A percentile compares a stretch with the other conserved stretches of the same genome.
These are phyloP conservation scores for Didymosphaeria variabile DNA, from an alignment of 2,329 filamentous ascomycete species.

Conservation along the genomic window DNA sequence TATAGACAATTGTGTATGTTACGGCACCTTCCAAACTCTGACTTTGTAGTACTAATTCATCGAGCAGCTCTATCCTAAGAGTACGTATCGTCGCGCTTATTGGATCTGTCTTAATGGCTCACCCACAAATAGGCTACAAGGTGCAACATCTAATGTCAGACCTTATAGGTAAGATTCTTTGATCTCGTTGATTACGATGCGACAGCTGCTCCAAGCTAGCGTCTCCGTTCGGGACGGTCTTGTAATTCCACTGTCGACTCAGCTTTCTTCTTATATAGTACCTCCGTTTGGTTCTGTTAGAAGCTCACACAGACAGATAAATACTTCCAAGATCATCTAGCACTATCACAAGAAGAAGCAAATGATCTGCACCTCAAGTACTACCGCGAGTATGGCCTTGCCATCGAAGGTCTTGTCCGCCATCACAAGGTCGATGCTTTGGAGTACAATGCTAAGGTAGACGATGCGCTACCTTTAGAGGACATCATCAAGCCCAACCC, in stretches of 20 bases:
- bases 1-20: conserved; percentile 90
- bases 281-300: background rate
- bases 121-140: conserved; percentile 66
- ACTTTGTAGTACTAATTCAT: conserved; percentile 19
- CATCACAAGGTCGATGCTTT: conserved; percentile 95
- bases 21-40: background rate
- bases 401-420: conserved; percentile 91
- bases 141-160: conserved; percentile 90
- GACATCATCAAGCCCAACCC: conserved; percentile 81
- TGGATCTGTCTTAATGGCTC: conserved; percentile 23
- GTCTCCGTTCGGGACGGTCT: too few species aligned
- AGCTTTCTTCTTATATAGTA: too few species aligned
- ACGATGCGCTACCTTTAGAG: conserved; percentile 91
- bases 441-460: conserved; percentile 93
- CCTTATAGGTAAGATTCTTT: conserved; percentile 68
- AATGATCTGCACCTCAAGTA: conserved; percentile 87
- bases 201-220: conserved; percentile 54
- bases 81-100: conserved; percentile 56
- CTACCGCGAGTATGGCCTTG: conserved; percentile 95
- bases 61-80: conserved; percentile 79
- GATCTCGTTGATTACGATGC: background rate
- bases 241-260: too few species aligned
- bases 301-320: conserved; percentile 53
- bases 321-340: conserved; percentile 74
- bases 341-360: conserved; percentile 79